Evolutionary conservation across 805 yeast genomes (phyloP).

Genomic region (Geotrichum ghanense): DNA sequence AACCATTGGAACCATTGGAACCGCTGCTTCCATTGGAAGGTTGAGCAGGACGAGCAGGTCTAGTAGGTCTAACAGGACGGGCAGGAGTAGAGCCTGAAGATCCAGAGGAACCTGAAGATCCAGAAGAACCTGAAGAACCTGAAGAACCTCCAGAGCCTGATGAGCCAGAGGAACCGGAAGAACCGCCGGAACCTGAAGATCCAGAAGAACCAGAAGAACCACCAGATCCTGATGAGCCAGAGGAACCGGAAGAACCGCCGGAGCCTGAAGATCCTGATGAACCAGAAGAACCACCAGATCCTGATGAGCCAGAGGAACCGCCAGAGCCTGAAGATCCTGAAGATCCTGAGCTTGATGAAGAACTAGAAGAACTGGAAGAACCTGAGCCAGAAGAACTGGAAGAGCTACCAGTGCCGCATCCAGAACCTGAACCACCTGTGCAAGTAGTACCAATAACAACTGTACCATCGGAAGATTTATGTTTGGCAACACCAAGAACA

Average conservation of each 20-base stretch:
- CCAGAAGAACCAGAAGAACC: neutral
- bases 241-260: neutral
- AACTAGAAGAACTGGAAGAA: too few species aligned
- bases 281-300: neutral
- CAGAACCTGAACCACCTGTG: neutral
- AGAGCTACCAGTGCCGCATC: neutral
- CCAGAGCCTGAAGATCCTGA: neutral
- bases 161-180: neutral
- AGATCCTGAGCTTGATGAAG: too few species aligned
- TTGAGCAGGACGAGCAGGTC: neutral
- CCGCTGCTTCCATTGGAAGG: constrained; percentile 1
- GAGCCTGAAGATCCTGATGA: neutral
- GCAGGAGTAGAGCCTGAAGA: neutral
- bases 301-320: neutral
- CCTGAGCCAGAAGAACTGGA: neutral
- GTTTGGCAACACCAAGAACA: neutral
- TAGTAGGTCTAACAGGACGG: neutral
- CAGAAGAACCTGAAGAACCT: neutral
- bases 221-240: neutral
- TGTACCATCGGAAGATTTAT: neutral
- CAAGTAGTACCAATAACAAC: neutral
- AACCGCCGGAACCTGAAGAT: neutral
- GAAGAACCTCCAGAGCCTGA: neutral
- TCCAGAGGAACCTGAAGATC: too few species aligned
- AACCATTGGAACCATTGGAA: constrained; percentile 1